Base-by-base conservation (phyloP, 2,329 filamentous ascomycete genomes). In the Gremmenia infestans region DNA sequence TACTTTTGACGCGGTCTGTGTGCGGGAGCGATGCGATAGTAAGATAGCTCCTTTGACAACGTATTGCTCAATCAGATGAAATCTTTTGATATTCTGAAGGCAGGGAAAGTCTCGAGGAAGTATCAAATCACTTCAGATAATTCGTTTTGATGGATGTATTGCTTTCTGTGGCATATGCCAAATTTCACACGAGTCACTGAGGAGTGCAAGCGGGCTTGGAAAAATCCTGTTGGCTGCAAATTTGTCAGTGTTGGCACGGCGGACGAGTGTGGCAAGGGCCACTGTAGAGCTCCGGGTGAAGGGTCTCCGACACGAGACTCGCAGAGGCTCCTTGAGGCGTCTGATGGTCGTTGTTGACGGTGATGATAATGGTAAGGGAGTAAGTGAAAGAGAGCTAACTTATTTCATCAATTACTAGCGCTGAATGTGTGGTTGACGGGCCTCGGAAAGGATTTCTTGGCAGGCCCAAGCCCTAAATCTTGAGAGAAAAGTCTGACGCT, bases 341-440 rank as follows among this genome's bases (percentile, higher is more conserved):
- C 50, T 51, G 36, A 23, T 49, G 48, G 50, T 50, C 28, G 36
- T 40, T 45, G 54, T 37, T 39, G 46, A 46, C 40, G 54, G 52
- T 49, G 52, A 51, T 52, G 50, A 37, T 58, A 39, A 48, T 36
- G 49, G 52, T 36, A 46, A 47, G 46, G 53, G 43, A 57, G 40
- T 52, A 54, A 22, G 50, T 47, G 46, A 49, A 40, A 54, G 54
- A 52, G 56, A 60, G 54, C 63, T 65, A 65, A 65, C 61, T 61
- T 43, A 14, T 25, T 47, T 45, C 54, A 55, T 60, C 47, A 47
- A 47, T 52, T 51, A 58, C 55, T 65, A 64, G 61, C 60, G 60
- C 46, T 52, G 45, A 51, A 53, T 54, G 53, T 52, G 51, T 39
- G 39, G 50, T 40, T 32, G 55, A 35, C 52, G 52, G 54, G 52